Percentiles rank a stretch among this genome's conserved stretches.
phyloP scores from a whole-genome alignment of 306 rosid species.

The Acacia confusa region DNA sequence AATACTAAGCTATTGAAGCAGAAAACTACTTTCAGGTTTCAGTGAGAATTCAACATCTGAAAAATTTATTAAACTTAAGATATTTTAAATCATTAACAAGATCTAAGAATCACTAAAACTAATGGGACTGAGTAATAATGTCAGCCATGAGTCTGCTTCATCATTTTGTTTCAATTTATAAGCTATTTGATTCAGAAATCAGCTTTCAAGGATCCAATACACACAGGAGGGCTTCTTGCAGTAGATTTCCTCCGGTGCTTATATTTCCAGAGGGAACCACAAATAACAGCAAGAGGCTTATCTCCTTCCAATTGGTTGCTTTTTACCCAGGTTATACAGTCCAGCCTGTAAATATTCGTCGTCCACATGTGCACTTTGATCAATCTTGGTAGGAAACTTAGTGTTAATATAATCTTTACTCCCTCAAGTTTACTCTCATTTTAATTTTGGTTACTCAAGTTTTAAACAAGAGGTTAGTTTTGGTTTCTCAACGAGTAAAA shows the following conservation, averaged over 20 bases:
- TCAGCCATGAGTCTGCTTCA: slow-evolving; percentile 6
- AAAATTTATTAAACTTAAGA: neutral
- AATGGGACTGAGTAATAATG: neutral
- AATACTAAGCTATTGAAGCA: no score
- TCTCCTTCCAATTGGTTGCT: neutral
- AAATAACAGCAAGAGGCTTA: neutral
- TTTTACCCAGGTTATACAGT: neutral
- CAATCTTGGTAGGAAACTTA: neutral
- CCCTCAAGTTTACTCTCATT: no score
- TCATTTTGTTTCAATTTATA: slow-evolving; percentile 53
- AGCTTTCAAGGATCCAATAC: slow-evolving; percentile 87
- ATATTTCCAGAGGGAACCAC: slow-evolving; percentile 86
- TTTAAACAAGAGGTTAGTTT: no score
- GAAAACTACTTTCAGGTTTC: no score
- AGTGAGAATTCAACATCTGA: neutral
- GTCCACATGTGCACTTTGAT: neutral
- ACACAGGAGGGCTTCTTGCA: slow-evolving; percentile 89
- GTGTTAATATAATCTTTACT: no score
- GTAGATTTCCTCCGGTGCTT: slow-evolving; percentile 82
- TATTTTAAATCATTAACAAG: neutral
- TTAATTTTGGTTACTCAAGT: no score
- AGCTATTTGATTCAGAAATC: slow-evolving; percentile 93
- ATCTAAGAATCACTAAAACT: neutral
- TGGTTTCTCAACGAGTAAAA: no score
- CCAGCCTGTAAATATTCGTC: neutral